Evolutionary conservation across 495 filamentous ascomycete genomes (phyloP).

Genomic region (Parachaetomium inaequale): DNA sequence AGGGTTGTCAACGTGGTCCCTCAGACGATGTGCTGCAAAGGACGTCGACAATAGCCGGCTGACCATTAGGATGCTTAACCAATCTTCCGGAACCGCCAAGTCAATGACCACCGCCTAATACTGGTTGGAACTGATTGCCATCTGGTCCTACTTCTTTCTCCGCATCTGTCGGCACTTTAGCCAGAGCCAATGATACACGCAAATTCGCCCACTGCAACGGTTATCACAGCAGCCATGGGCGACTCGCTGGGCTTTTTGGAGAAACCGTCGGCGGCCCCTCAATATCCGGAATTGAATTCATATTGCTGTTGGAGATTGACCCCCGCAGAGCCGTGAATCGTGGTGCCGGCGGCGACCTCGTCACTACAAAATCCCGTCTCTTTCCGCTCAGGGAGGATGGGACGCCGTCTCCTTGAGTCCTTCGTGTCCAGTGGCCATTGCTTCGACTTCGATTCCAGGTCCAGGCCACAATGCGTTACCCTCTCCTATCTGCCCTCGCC

Average conservation of each 20-base stretch:
- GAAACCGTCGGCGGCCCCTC: slow-evolving; percentile 14
- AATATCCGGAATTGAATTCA: slow-evolving; percentile 16
- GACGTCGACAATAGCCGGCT: neutral
- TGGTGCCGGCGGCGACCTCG: neutral
- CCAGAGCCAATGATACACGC: slow-evolving; percentile 7
- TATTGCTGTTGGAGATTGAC: slow-evolving; percentile 7
- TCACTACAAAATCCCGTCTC: neutral
- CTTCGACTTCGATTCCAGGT: neutral
- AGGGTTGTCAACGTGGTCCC: too few relatives aligned
- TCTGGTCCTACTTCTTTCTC: neutral
- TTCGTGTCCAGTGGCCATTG: too few relatives aligned
- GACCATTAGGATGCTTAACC: neutral
- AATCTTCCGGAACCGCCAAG: slow-evolving; percentile 21
- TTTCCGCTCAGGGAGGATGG: too few relatives aligned
- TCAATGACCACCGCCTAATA: slow-evolving; percentile 21
- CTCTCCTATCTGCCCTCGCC: slow-evolving; percentile 29
- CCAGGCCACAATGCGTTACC: slow-evolving; percentile 27
- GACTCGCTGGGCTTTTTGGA: neutral
- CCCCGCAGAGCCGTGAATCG: neutral
- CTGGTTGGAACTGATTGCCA: neutral
- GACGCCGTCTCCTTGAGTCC: too few relatives aligned
- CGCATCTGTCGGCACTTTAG: neutral
- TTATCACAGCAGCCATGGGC: neutral
- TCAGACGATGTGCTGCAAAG: neutral
- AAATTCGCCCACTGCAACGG: neutral